A percentile compares a stretch with the other conserved stretches of the same genome.
Evolutionary conservation across 106 monocot genomes (phyloP).

Genomic region (Agapanthus africanus): DNA sequence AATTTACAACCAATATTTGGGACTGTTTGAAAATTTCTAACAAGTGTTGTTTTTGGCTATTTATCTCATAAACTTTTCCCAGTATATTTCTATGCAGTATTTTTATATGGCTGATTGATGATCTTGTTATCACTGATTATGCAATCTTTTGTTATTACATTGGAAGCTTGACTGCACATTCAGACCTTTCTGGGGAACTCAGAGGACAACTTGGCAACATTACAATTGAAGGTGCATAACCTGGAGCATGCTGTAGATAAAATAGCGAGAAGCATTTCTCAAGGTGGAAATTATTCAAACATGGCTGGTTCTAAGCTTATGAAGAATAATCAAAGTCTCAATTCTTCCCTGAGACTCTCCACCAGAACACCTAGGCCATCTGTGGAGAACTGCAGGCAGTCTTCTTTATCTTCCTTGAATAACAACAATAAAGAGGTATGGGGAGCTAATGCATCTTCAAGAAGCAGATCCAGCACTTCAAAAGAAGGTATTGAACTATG

Average conservation of each 20-base stretch:
- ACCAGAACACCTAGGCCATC: slow-evolving; percentile 51
- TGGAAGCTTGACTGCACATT: slow-evolving; percentile 6
- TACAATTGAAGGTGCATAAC: slow-evolving; percentile 62
- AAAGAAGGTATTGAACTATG: slow-evolving; percentile 29
- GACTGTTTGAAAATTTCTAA: background rate
- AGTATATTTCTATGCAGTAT: no score
- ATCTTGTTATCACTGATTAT: background rate
- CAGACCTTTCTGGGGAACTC: slow-evolving; percentile 71
- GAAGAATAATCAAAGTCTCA: slow-evolving; percentile 40
- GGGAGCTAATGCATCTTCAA: slow-evolving; percentile 33
- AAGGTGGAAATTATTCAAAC: slow-evolving; percentile 22
- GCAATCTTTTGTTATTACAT: background rate
- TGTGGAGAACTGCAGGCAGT: slow-evolving; percentile 38
- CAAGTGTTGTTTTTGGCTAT: background rate
- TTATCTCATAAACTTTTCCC: background rate
- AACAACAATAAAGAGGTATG: slow-evolving; percentile 21
- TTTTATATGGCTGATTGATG: background rate
- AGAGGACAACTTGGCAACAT: slow-evolving; percentile 42
- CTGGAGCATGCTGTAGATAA: slow-evolving; percentile 61
- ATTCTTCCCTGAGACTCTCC: slow-evolving; percentile 58
- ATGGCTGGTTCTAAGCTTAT: slow-evolving; percentile 20
- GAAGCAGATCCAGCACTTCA: slow-evolving; percentile 29
- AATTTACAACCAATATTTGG: no score
- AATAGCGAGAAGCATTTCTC: slow-evolving; percentile 27
- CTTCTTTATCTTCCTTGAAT: slow-evolving; percentile 24